phyloP scores from a whole-genome alignment of 139 green algal species.

The Closterium sp. region DNA sequence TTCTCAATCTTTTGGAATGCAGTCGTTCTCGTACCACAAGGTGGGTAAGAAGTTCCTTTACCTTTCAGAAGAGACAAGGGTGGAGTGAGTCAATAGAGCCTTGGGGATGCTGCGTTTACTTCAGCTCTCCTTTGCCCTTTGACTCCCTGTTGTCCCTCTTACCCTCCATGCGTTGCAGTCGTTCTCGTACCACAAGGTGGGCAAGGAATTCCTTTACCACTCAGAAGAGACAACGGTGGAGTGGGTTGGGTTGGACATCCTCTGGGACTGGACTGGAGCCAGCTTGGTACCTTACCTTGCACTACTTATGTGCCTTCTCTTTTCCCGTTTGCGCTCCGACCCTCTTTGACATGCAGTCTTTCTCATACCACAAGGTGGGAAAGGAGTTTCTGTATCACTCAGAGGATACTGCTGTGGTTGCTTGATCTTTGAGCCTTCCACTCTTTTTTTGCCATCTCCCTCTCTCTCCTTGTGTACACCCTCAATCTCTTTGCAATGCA shows the following conservation, averaged over 20 bases:
- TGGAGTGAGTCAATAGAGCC: no score
- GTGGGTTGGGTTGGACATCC: constrained; percentile 16
- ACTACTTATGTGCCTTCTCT: neutral
- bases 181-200: constrained; percentile 24
- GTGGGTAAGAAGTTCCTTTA: constrained; percentile 24
- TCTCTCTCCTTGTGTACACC: neutral
- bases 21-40: constrained; percentile 32
- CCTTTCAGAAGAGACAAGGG: constrained; percentile 24
- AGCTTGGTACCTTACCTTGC: neutral
- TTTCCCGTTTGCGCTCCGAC: neutral
- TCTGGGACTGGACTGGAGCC: constrained; percentile 19
- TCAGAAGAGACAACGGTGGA: constrained; percentile 14
- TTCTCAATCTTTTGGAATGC: no score
- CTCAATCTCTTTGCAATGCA: no score
- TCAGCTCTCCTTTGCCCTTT: no score
- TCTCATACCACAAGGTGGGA: constrained; percentile 22
- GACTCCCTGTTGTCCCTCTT: neutral
- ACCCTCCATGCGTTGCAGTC: constrained; percentile 3
- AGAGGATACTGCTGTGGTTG: constrained; percentile 11
- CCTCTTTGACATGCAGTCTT: neutral
- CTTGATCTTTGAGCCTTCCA: neutral
- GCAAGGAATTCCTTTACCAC: constrained; percentile 32
- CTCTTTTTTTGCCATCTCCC: neutral
- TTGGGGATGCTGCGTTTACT: neutral
- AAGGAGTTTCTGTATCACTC: constrained; percentile 30